Evolutionary conservation across 257 asterid genomes (phyloP).

Genomic region (Nicotiana knightiana): DNA sequence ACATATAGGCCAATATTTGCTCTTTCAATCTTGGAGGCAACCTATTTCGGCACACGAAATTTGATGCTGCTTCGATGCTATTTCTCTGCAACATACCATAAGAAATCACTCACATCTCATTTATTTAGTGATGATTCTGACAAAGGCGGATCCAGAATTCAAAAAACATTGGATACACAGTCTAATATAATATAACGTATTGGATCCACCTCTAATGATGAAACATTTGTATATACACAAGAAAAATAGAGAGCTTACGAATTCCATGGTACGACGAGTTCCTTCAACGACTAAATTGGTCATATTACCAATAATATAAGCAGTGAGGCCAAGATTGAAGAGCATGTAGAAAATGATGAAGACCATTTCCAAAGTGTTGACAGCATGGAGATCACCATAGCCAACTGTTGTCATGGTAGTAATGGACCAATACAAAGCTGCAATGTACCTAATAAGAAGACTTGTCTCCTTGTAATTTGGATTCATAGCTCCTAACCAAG

Average conservation of each 20-base stretch:
- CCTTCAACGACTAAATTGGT: conserved; percentile 94
- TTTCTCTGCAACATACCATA: conserved; percentile 43
- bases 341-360: conserved; percentile 76
- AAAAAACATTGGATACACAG: not conserved
- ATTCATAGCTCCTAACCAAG: conserved; percentile 62
- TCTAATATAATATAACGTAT: no score
- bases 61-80: conserved; percentile 83
- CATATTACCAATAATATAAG: conserved; percentile 96
- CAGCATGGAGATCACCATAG: conserved; percentile 90
- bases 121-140: not conserved
- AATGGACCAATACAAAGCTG: conserved; percentile 78
- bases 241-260: conserved; percentile 35
- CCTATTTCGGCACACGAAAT: conserved; percentile 64
- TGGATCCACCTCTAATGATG: not conserved
- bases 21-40: conserved; percentile 75
- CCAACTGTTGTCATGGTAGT: conserved; percentile 97
- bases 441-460: conserved; percentile 49
- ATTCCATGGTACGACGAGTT: conserved; percentile 91
- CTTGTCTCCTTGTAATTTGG: conserved; percentile 64
- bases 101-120: not conserved
- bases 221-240: not conserved
- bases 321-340: conserved; percentile 75
- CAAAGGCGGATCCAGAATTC: not conserved
- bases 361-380: conserved; percentile 68
- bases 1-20: conserved; percentile 85